Percentiles rank a stretch among this genome's conserved stretches.
These are phyloP conservation scores for Leptodontidium sp. DNA, from an alignment of 2,329 filamentous ascomycete species.

Conservation along the genomic window DNA sequence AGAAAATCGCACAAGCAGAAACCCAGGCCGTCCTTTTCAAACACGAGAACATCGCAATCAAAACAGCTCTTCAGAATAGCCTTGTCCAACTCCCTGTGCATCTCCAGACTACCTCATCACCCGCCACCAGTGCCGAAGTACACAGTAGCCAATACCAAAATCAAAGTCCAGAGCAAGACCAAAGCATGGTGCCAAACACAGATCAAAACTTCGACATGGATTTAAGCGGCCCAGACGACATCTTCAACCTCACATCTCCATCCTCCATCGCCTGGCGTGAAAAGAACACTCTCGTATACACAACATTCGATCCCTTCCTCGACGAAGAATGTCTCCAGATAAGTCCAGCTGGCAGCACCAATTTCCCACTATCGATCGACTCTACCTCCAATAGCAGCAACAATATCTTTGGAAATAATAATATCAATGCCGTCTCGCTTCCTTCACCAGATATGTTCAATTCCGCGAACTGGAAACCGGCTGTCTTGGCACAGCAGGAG, in stretches of 20 bases:
- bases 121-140: not conserved
- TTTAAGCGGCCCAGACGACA: conserved; percentile 4
- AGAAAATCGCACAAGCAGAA: conserved; percentile 39
- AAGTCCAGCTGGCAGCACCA: conserved; percentile 18
- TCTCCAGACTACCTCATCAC: not conserved
- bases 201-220: conserved; percentile 1
- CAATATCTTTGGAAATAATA: not conserved
- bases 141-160: not conserved
- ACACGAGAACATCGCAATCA: conserved; percentile 41
- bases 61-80: conserved; percentile 26
- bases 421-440: conserved; percentile 14
- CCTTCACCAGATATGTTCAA: conserved; percentile 18
- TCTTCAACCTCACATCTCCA: conserved; percentile 9
- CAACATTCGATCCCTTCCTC: conserved; percentile 36
- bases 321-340: conserved; percentile 35
- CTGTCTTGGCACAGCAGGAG: conserved; percentile 7
- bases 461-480: conserved; percentile 2
- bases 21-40: conserved; percentile 31
- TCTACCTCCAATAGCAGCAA: conserved; percentile 2
- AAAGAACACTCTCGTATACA: conserved; percentile 30
- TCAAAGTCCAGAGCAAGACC: not conserved
- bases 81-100: conserved; percentile 24
- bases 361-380: not conserved
- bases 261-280: conserved; percentile 8
- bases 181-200: not conserved